phyloP scores from a whole-genome alignment of 495 filamentous ascomycete species.

The Cairneyella variabilis region DNA sequence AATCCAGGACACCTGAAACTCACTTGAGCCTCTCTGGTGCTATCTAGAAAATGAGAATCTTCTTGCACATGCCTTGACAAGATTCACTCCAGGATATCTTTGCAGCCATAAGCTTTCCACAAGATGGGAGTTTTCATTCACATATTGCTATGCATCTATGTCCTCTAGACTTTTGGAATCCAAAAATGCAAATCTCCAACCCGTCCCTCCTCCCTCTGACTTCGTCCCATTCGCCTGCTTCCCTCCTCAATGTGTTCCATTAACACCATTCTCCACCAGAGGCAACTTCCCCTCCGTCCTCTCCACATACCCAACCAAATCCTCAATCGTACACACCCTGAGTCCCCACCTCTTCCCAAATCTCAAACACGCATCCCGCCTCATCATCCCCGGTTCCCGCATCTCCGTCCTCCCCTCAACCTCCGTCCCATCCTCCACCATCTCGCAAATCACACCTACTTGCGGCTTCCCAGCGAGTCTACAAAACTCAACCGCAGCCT shows the following conservation, averaged over 20 bases:
- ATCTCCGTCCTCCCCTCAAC: constrained; percentile 51
- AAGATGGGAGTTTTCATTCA: too few species aligned
- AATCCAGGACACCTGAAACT: too few species aligned
- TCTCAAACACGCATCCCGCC: constrained; percentile 80
- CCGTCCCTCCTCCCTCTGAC: too few species aligned
- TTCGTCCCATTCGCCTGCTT: too few species aligned
- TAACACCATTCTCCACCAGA: background rate
- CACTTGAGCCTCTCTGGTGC: too few species aligned
- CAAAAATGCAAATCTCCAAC: too few species aligned
- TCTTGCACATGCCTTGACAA: too few species aligned
- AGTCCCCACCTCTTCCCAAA: constrained; percentile 89
- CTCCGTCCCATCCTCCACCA: constrained; percentile 75
- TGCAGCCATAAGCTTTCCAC: too few species aligned
- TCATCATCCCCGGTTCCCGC: constrained; percentile 79
- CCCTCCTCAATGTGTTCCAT: background rate
- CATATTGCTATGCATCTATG: too few species aligned
- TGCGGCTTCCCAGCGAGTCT: constrained; percentile 68
- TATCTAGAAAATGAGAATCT: too few species aligned
- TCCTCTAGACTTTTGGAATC: too few species aligned
- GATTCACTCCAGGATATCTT: too few species aligned
- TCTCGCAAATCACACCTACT: constrained; percentile 79
- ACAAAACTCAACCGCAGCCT: constrained; percentile 87
- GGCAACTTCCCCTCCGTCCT: constrained; percentile 50
- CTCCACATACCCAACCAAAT: constrained; percentile 76
- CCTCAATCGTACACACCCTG: constrained; percentile 93